These are phyloP conservation scores for Backusella westeae DNA, from an alignment of 192 early-diverging fungal species.

Conservation along the genomic window DNA sequence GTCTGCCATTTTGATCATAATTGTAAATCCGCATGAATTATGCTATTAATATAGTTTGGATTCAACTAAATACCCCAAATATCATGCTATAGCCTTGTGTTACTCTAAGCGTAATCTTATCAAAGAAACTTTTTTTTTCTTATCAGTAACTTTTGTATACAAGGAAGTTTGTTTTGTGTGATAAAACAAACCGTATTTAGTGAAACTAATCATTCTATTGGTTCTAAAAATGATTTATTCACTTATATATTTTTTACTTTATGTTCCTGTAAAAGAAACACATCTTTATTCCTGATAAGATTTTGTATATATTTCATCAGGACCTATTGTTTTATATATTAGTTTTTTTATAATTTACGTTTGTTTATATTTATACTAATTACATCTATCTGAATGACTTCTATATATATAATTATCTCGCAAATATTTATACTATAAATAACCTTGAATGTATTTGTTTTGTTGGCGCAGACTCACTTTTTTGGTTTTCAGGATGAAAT, in stretches of 20 bases:
- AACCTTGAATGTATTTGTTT: not conserved
- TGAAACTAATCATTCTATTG: not conserved
- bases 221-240: not conserved
- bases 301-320: not conserved
- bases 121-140: not conserved
- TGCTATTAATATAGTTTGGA: not conserved
- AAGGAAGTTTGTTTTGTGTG: not conserved
- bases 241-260: not conserved
- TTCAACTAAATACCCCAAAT: not conserved
- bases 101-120: not conserved
- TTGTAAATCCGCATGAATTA: not conserved
- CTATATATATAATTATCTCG: not conserved
- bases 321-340: not conserved
- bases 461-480: not conserved
- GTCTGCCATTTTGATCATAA: not conserved
- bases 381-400: not conserved
- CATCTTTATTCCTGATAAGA: not conserved
- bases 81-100: not conserved
- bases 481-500: not conserved
- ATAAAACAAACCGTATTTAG: not conserved
- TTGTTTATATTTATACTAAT: not conserved
- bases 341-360: not conserved
- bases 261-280: not conserved
- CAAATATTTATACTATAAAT: not conserved
- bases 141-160: constrained; percentile 1